Evolutionary conservation across 129 eudicot species (phyloP), one percentile per base, ranked within the genome.

Genomic region (Chrysanthemum lavandulifolium): DNA sequence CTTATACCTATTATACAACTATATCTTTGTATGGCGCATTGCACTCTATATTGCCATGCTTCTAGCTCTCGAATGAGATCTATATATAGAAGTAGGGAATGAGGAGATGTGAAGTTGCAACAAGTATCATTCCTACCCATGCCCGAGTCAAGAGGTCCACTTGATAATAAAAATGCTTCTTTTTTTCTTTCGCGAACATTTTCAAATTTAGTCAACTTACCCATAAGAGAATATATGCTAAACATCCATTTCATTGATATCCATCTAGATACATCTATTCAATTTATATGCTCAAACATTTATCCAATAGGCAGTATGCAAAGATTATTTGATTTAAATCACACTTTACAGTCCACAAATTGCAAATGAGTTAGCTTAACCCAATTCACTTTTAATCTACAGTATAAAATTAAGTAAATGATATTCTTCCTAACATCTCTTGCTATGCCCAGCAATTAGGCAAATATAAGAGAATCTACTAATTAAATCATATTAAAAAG

Each of bases 211-310:
- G 55, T 78, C 61, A 71, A 64, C 58, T 73, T 71, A 43, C 60
- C 52, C 67, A 27, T 64, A 62, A 71, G 43, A 16, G 77, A 78
- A 78, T 78, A 78, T 78, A 71, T 78, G 54, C 82, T 56, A 45
- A 50, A 54, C 3, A 59, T 68, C 63, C 9, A 59, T 18, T 45
- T 14, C 13, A 6, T 43, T 47, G n/a, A 43, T 51, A 55, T 78
- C 61, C 51, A 16, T 27, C 25, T 78, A 43, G 72, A 78, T 55
- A 54, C 47, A 72, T 45, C 77, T 53, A 71, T 63, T 70, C 76
- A 36, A 2, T 27, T 49, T 48, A n/a, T 67, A 71, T 45, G 77
- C 45, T 71, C 73, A 43, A 5, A 18, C 29, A 52, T 18, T 47
- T 71, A 78, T 64, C 61, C 67, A 62, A 52, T 71, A 57, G 72